Conservation (phyloP, 768 basidiomycete species). For the Zangia roseola region DNA sequence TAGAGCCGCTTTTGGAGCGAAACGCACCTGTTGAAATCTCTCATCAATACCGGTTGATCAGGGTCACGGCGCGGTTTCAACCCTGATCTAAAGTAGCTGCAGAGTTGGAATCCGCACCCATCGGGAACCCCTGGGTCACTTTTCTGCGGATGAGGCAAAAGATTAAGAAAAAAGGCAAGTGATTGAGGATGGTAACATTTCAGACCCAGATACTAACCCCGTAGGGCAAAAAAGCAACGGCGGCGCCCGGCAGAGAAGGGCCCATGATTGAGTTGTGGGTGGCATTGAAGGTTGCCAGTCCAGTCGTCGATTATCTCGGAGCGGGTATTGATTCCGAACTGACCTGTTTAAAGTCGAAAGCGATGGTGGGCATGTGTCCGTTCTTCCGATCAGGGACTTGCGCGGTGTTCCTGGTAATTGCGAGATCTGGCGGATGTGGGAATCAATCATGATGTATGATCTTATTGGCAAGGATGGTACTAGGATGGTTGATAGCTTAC, state of each 20-base stretch:
- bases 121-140: conserved; percentile 8
- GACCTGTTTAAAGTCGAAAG: conserved; percentile 22
- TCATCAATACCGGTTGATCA: conserved; percentile 18
- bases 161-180: background rate
- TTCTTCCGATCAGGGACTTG: conserved; percentile 25
- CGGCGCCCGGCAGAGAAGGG: conserved; percentile 23
- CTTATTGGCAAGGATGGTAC: conserved; percentile 18
- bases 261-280: conserved; percentile 17
- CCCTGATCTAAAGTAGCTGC: conserved; percentile 15
- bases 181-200: conserved; percentile 1
- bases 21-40: conserved; percentile 6
- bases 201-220: conserved; percentile 19
- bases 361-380: conserved; percentile 13
- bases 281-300: conserved; percentile 15
- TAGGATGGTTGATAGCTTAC: conserved; percentile 17
- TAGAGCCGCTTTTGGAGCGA: conserved; percentile 18
- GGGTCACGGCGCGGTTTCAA: conserved; percentile 11
- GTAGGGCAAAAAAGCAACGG: conserved; percentile 18
- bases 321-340: conserved; percentile 23
- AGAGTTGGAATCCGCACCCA: conserved; percentile 11
- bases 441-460: conserved; percentile 19
- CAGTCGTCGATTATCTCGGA: conserved; percentile 20
- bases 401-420: conserved; percentile 26
- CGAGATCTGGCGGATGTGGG: conserved; percentile 21
- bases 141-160: background rate